Evolutionary conservation across 768 basidiomycete species (phyloP).

Genomic region (Amanita fuliginea): DNA sequence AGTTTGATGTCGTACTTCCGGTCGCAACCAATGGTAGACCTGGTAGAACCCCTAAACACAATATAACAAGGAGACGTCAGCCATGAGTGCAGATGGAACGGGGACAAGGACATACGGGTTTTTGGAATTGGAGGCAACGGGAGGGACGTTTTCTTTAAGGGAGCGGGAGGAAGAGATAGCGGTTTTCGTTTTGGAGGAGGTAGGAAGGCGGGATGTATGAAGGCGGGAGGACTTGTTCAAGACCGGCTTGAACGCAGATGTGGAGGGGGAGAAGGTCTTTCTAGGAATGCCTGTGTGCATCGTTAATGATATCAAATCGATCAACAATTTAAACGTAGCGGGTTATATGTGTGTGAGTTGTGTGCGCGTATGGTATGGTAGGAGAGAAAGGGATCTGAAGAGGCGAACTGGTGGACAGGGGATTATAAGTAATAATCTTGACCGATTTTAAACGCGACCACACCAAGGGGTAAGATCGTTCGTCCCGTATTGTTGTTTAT

Average conservation of each 20-base stretch:
- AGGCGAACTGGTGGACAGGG: not conserved
- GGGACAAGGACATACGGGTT: not conserved
- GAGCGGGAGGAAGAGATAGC: not conserved
- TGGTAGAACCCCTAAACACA: not conserved
- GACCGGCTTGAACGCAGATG: slow-evolving; percentile 4
- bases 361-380: too few relatives aligned
- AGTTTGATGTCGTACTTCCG: not conserved
- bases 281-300: too few relatives aligned
- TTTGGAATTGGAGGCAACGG: not conserved
- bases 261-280: too few relatives aligned
- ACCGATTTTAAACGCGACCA: not conserved
- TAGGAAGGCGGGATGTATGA: not conserved
- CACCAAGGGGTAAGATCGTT: too few relatives aligned
- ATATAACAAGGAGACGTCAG: not conserved
- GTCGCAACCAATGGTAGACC: not conserved
- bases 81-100: not conserved
- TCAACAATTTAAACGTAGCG: not conserved
- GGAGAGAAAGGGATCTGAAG: not conserved
- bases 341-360: too few relatives aligned
- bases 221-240: not conserved
- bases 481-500: too few relatives aligned
- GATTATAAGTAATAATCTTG: not conserved
- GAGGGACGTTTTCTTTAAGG: not conserved
- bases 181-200: not conserved
- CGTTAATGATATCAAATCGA: not conserved